These are phyloP conservation scores for Colletotrichum tropicicola DNA, from an alignment of 2,329 filamentous ascomycete genomes.

Conservation along the genomic window DNA sequence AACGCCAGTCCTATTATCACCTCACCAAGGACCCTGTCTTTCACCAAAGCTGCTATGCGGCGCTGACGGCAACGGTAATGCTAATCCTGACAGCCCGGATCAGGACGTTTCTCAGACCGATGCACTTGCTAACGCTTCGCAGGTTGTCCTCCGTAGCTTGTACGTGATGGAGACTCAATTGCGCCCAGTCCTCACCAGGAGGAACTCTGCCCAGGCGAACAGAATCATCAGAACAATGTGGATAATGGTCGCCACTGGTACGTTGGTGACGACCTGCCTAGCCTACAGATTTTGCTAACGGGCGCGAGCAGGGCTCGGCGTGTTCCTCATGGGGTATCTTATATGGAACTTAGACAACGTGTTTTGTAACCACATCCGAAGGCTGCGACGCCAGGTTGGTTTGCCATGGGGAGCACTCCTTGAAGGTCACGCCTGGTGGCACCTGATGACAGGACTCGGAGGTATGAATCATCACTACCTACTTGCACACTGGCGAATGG, in stretches of 20 bases:
- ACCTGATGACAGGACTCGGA: too few relatives aligned
- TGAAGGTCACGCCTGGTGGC: constrained; percentile 69
- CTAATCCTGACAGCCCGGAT: too few relatives aligned
- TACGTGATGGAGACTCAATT: constrained; percentile 71
- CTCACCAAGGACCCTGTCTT: constrained; percentile 84
- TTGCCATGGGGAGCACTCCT: constrained; percentile 84
- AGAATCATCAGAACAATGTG: constrained; percentile 71
- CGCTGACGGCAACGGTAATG: constrained; percentile 74
- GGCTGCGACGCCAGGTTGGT: constrained; percentile 73
- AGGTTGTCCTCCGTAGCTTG: constrained; percentile 78
- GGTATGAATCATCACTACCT: too few relatives aligned
- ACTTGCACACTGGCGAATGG: too few relatives aligned
- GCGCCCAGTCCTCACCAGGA: constrained; percentile 56
- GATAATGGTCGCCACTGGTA: constrained; percentile 70
- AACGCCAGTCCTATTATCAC: constrained; percentile 79
- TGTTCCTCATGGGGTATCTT: too few relatives aligned
- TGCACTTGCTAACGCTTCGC: too few relatives aligned
- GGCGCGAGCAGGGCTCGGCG: too few relatives aligned
- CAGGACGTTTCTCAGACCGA: too few relatives aligned
- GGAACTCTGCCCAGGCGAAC: constrained; percentile 50
- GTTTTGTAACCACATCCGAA: constrained; percentile 73
- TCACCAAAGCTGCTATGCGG: constrained; percentile 80
- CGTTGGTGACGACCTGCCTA: constrained; percentile 54
- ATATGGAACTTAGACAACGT: constrained; percentile 85
- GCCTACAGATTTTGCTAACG: too few relatives aligned